Evolutionary conservation across 2,329 filamentous ascomycete species (phyloP).

Genomic region (Periconia sp.): DNA sequence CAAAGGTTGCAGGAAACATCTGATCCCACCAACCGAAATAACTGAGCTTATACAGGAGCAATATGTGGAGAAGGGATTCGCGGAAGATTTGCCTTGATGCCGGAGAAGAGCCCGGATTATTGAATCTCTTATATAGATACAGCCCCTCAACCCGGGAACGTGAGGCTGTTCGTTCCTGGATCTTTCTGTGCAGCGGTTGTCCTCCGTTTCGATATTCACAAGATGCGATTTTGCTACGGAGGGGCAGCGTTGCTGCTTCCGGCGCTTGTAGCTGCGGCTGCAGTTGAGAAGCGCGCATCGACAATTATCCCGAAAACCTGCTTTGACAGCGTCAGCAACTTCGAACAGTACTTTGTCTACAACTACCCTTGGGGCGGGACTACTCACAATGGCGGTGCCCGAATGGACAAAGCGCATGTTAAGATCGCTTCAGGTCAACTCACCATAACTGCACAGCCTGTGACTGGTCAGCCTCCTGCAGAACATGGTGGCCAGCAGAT

Average conservation of each 20-base stretch:
- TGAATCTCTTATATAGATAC: neutral
- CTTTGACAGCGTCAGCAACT: constrained; percentile 38
- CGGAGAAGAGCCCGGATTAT: neutral
- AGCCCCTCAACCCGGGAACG: neutral
- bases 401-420: constrained; percentile 59
- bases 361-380: constrained; percentile 65
- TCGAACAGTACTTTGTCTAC: constrained; percentile 55
- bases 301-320: constrained; percentile 33
- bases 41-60: constrained; percentile 5
- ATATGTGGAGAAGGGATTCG: constrained; percentile 4
- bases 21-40: constrained; percentile 10
- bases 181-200: neutral
- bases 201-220: neutral
- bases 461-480: constrained; percentile 47
- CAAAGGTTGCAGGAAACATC: constrained; percentile 2
- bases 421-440: constrained; percentile 49
- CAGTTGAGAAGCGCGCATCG: constrained; percentile 17
- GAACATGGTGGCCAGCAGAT: constrained; percentile 34
- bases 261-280: constrained; percentile 1
- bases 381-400: constrained; percentile 62
- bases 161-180: neutral
- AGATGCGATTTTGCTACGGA: constrained; percentile 3
- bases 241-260: constrained; percentile 7
- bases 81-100: neutral
- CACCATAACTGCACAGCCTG: constrained; percentile 56